Conservation (phyloP, 371 early-diverging fungal species). For the Mortierella sp. region DNA sequence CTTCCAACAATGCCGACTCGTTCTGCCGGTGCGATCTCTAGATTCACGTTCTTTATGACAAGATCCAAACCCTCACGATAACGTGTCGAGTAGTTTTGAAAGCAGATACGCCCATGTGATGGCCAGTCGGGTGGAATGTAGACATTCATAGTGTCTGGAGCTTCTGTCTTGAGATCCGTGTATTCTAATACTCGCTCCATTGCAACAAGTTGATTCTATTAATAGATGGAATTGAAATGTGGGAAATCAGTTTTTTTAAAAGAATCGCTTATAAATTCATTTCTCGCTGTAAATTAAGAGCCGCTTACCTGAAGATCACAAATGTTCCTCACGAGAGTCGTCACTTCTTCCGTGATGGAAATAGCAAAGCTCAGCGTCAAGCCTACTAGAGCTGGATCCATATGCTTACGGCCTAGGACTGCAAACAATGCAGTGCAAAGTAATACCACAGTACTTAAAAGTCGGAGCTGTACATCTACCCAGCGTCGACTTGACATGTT, state of each 20-base stretch:
- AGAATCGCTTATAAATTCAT: too few relatives aligned
- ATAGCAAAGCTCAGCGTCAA: conserved; percentile 90
- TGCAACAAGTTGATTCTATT: conserved; percentile 80
- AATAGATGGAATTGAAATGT: background rate
- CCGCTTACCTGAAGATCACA: conserved; percentile 74
- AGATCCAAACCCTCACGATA: conserved; percentile 74
- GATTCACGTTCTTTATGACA: conserved; percentile 70
- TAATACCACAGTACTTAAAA: conserved; percentile 74
- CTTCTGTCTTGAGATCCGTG: conserved; percentile 76
- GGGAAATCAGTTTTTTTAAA: background rate
- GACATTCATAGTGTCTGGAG: conserved; percentile 49
- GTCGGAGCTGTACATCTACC: conserved; percentile 92
- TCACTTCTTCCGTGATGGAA: conserved; percentile 83
- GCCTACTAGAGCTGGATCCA: conserved; percentile 85
- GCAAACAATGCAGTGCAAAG: conserved; percentile 75
- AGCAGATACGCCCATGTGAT: conserved; percentile 64
- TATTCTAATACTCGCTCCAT: conserved; percentile 93
- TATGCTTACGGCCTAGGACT: conserved; percentile 63
- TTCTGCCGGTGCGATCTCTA: conserved; percentile 44
- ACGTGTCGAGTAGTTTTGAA: conserved; percentile 67
- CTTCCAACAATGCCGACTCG: conserved; percentile 63
- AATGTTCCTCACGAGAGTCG: conserved; percentile 85
- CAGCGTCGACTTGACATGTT: conserved; percentile 89
- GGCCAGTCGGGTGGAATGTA: conserved; percentile 62
- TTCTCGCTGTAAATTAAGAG: background rate